Evolutionary conservation across 1,284 basidiomycete species (phyloP).

Genomic region (Hemileia vastatrix): DNA sequence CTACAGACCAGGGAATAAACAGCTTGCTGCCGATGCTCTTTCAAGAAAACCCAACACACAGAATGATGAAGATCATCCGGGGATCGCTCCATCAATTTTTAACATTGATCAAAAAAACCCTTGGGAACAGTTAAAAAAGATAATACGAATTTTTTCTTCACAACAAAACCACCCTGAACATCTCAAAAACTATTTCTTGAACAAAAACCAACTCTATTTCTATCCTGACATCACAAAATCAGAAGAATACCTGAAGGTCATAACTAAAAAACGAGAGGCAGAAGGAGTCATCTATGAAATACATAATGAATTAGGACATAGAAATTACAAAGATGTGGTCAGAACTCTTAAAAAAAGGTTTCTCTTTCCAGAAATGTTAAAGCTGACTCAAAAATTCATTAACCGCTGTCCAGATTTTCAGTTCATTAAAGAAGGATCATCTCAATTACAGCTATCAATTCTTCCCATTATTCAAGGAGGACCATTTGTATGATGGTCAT

Average conservation of each 20-base stretch:
- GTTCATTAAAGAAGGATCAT: not conserved
- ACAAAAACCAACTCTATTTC: no score
- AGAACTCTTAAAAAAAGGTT: not conserved
- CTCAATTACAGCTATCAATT: not conserved
- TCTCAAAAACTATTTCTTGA: not conserved
- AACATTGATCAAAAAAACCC: not conserved
- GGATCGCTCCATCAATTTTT: not conserved
- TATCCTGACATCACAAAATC: no score
- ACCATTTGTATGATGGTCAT: conserved; percentile 1
- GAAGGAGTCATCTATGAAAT: not conserved
- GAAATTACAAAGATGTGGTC: not conserved
- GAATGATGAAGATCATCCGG: not conserved
- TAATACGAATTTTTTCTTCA: not conserved
- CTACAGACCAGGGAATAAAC: conserved; percentile 4
- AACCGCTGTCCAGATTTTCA: not conserved
- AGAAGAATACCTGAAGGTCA: not conserved
- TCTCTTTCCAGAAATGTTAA: not conserved
- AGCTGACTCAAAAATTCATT: not conserved
- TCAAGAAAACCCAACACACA: conserved; percentile 2
- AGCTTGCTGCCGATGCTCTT: conserved; percentile 1
- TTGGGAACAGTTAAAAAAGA: not conserved
- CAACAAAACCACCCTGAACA: not conserved
- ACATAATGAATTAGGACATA: not conserved
- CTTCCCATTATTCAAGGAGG: not conserved
- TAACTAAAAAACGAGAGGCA: not conserved